Conservation (phyloP, 306 rosid species). For the Dalbergia oliveri region DNA sequence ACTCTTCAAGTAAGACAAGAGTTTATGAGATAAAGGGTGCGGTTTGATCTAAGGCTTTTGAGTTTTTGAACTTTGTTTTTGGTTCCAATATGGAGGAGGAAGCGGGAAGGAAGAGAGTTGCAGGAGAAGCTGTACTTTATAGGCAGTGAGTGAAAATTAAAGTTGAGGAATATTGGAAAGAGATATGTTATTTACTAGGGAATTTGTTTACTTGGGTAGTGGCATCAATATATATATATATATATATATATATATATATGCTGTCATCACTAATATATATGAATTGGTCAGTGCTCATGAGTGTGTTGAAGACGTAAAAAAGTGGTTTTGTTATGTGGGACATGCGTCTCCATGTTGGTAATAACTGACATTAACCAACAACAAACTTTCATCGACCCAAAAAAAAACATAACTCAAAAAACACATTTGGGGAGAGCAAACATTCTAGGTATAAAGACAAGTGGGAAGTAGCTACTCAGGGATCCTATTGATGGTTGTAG, state of each 20-base stretch:
- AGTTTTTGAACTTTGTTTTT: conserved; percentile 30
- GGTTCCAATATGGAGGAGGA: conserved; percentile 32
- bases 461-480: conserved; percentile 38
- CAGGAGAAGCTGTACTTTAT: conserved; percentile 7
- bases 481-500: conserved; percentile 41
- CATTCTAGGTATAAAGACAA: conserved; percentile 44
- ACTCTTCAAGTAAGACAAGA: conserved; percentile 10
- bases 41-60: conserved; percentile 29
- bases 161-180: neutral
- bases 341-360: conserved; percentile 37
- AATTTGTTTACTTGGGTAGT: no score
- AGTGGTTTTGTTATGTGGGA: conserved; percentile 49
- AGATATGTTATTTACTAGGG: conserved; percentile 29
- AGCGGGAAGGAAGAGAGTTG: conserved; percentile 35
- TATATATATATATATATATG: no score
- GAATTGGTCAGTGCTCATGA: conserved; percentile 40
- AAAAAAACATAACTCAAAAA: neutral
- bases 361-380: conserved; percentile 64
- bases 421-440: conserved; percentile 24
- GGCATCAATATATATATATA: neutral
- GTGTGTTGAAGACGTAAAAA: conserved; percentile 25
- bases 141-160: neutral
- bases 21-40: conserved; percentile 5
- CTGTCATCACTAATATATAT: neutral
- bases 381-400: conserved; percentile 46